Base-by-base conservation (phyloP, 345 rosid genomes). In the Acer campestre region DNA sequence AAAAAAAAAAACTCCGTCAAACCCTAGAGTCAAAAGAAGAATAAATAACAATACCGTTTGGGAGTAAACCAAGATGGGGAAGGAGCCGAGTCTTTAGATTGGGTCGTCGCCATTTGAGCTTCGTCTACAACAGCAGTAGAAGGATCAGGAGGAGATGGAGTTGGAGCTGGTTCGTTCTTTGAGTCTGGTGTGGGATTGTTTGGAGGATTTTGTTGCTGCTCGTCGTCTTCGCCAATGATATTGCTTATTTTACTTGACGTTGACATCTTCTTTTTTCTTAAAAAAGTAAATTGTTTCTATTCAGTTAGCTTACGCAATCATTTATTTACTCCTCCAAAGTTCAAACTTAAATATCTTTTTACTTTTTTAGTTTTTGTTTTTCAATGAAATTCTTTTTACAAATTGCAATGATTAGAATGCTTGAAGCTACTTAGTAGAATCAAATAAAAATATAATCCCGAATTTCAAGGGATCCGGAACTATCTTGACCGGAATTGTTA, bases 31-130 rank as follows among this genome's bases (percentile, higher is more conserved):
- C n/a, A 20, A 23, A 7, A 6, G 46, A 4, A 3, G 29, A 7
- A 11, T 35, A 35, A 4, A 4, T 35, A 35, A 35, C 38, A 22
- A 27, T 84, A 91, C 95, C 86, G 76, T 82, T 82, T 84, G 17
- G 95, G 95, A 77, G 88, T 85, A 75, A 87, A 86, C 91, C 91
- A 88, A 27, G 91, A 80, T 11, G 85, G 91, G 70, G 79, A 20
- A 1, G 82, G 71, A 35, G 71, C 61, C 16, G 82, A 20, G 77
- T 78, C 78, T 7, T 53, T 38, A 1, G 69, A 23, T 4, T 63
- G 23, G 10, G 74, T 67, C 20, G 20, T 53, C 73, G 80, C 80
- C 88, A 87, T 87, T 48, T 59, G 73, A 18, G 40, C n/a, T 67
- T 22, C 67, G 11, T 10, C 58, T 1, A 71, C 40, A 22, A 64